A percentile compares a stretch with the other conserved stretches of the same genome.
Conservation (phyloP, 176 grass and related monocot genomes). For the Zoysia japonica region DNA sequence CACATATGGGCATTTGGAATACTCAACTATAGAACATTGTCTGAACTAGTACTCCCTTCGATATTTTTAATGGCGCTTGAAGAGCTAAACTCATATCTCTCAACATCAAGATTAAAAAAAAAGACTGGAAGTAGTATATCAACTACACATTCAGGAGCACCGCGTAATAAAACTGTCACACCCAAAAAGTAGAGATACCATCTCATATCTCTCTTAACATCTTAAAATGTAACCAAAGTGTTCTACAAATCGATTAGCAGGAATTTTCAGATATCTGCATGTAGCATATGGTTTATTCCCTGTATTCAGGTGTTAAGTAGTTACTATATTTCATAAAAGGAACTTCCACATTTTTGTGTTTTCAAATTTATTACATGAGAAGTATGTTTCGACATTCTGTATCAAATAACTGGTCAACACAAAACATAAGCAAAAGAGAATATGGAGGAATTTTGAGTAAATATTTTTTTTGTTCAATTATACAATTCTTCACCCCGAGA, state of each 20-base stretch:
- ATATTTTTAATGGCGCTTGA: background rate
- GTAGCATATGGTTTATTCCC: background rate
- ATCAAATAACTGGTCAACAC: background rate
- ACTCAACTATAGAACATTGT: background rate
- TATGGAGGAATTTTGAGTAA: background rate
- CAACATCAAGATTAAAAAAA: background rate
- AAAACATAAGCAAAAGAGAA: background rate
- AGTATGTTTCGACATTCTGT: background rate
- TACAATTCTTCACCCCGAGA: background rate
- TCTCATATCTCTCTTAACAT: background rate
- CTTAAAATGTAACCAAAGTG: background rate
- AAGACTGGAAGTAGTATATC: background rate
- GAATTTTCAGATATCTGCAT: constrained; percentile 1
- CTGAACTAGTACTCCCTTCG: background rate
- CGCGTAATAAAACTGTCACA: constrained; percentile 1
- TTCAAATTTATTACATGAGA: background rate
- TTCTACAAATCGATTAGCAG: constrained; percentile 25
- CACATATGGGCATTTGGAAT: background rate
- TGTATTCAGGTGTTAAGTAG: background rate
- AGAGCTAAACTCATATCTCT: background rate
- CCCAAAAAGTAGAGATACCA: constrained; percentile 7
- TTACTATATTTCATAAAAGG: constrained; percentile 3
- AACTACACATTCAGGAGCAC: background rate
- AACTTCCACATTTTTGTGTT: background rate
- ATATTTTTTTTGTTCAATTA: background rate